Conservation (phyloP, 192 early-diverging fungal species). For the Umbelopsis sp. region DNA sequence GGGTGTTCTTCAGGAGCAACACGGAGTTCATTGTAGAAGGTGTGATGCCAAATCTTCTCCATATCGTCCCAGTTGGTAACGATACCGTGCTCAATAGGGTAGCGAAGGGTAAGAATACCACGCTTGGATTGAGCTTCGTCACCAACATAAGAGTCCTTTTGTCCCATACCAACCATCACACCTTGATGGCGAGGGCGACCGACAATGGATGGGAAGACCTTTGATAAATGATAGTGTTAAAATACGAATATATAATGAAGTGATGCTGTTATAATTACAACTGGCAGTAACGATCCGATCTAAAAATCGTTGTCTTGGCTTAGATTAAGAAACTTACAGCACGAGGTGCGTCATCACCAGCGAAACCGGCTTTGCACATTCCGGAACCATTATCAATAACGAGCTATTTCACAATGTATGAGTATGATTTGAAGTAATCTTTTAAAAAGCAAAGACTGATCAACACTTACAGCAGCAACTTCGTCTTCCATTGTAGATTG, state of each 20-base stretch:
- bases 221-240: not conserved
- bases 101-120: constrained; percentile 84
- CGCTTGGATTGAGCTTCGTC: constrained; percentile 91
- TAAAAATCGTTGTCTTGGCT: not conserved
- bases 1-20: constrained; percentile 98
- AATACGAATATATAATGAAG: too few species aligned
- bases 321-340: constrained; percentile 56
- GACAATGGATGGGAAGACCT: constrained; percentile 81
- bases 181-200: constrained; percentile 86
- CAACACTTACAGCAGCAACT: constrained; percentile 76
- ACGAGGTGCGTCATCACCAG: constrained; percentile 88
- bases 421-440: not conserved
- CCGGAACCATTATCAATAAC: constrained; percentile 93
- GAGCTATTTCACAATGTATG: constrained; percentile 46
- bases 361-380: constrained; percentile 95
- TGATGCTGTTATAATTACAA: too few species aligned
- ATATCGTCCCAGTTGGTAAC: constrained; percentile 94
- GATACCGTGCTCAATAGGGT: constrained; percentile 92
- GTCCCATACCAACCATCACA: constrained; percentile 90
- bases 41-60: constrained; percentile 97
- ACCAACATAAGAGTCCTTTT: constrained; percentile 89
- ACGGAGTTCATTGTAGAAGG: constrained; percentile 97
- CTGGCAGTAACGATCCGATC: not conserved
- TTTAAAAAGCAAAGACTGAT: not conserved
- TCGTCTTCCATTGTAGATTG: constrained; percentile 69